Conservation (phyloP, 2,329 filamentous ascomycete species). For the Trichoderma simmonsii region DNA sequence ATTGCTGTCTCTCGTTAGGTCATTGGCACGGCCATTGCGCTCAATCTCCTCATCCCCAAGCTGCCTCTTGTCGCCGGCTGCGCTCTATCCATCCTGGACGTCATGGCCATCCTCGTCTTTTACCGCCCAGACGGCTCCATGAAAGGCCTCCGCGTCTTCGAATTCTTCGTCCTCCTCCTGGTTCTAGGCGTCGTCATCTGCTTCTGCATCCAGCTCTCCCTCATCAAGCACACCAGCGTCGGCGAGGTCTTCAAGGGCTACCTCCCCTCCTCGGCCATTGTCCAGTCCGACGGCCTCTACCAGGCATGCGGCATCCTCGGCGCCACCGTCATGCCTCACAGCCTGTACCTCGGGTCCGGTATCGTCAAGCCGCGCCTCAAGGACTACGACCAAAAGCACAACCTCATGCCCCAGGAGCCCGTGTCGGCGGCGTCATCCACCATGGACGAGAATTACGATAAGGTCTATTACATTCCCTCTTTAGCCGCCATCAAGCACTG, state of each 20-base stretch:
- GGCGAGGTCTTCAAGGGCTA: conserved; percentile 64
- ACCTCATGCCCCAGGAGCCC: conserved; percentile 44
- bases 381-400: conserved; percentile 59
- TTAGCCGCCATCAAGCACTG: conserved; percentile 69
- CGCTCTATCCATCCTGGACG: conserved; percentile 65
- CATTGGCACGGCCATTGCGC: conserved; percentile 67
- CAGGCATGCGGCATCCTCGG: conserved; percentile 75
- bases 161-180: conserved; percentile 59
- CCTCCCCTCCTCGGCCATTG: conserved; percentile 56
- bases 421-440: conserved; percentile 28
- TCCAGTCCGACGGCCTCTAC: conserved; percentile 56
- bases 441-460: conserved; percentile 36
- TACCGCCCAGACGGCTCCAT: conserved; percentile 60
- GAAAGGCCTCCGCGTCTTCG: conserved; percentile 59
- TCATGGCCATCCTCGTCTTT: conserved; percentile 65
- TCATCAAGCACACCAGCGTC: conserved; percentile 54
- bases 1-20: conserved; percentile 37
- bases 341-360: conserved; percentile 65
- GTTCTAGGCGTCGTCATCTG: conserved; percentile 68
- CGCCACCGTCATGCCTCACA: conserved; percentile 72
- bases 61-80: conserved; percentile 66
- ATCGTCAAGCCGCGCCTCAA: conserved; percentile 65
- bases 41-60: conserved; percentile 62
- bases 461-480: conserved; percentile 66
- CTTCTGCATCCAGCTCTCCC: conserved; percentile 66